These are phyloP conservation scores for Hypomontagnella submonticulosa DNA, from an alignment of 495 filamentous ascomycete species.

Conservation along the genomic window DNA sequence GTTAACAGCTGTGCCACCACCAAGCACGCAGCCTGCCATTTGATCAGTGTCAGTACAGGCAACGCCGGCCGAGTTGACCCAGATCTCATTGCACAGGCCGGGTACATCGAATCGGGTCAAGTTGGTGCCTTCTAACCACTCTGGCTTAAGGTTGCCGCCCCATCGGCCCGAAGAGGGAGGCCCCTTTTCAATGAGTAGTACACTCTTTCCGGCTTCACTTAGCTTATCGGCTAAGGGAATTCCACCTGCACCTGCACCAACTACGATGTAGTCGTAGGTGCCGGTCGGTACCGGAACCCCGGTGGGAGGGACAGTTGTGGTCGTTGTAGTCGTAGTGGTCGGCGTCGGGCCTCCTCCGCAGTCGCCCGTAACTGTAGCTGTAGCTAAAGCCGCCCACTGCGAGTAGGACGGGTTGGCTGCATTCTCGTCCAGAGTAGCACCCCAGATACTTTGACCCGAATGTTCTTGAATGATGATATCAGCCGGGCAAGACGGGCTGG, in stretches of 20 bases:
- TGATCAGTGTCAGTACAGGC: constrained; percentile 75
- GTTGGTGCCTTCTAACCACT: constrained; percentile 71
- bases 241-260: constrained; percentile 73
- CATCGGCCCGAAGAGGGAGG: constrained; percentile 67
- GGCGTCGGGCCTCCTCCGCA: constrained; percentile 48
- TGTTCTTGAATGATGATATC: constrained; percentile 49
- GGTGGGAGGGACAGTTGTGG: constrained; percentile 49
- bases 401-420: constrained; percentile 58
- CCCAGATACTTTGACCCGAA: constrained; percentile 62
- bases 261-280: constrained; percentile 75
- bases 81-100: constrained; percentile 78
- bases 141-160: constrained; percentile 67
- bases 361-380: constrained; percentile 45
- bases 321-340: constrained; percentile 42
- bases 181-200: constrained; percentile 75
- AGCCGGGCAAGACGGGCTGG: constrained; percentile 48
- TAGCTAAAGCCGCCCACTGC: constrained; percentile 53
- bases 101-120: constrained; percentile 84
- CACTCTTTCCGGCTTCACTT: constrained; percentile 69
- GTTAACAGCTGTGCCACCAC: constrained; percentile 81
- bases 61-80: constrained; percentile 69
- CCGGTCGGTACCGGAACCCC: constrained; percentile 58
- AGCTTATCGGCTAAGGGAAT: constrained; percentile 73
- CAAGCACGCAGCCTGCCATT: constrained; percentile 82
- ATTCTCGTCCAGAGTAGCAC: constrained; percentile 49